Percentiles rank a stretch among this genome's conserved stretches.
These are phyloP conservation scores for Phytophthora idaei DNA, from an alignment of 352 stramenopile genomes.

Conservation along the genomic window DNA sequence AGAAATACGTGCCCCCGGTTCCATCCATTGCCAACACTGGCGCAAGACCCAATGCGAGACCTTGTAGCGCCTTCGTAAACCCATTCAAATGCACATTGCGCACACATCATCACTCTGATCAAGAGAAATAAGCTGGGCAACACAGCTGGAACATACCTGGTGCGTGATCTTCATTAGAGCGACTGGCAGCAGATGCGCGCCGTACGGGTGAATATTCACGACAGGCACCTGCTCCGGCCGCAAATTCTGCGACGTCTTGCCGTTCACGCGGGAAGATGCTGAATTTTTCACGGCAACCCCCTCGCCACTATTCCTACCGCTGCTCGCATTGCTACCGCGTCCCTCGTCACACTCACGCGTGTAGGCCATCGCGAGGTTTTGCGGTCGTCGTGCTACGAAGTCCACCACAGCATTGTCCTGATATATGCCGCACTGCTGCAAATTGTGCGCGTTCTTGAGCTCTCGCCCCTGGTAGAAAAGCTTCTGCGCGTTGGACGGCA, in stretches of 20 bases:
- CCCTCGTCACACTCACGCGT: slow-evolving; percentile 20
- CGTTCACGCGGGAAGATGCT: slow-evolving; percentile 16
- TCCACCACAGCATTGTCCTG: slow-evolving; percentile 81
- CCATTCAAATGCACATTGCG: background rate
- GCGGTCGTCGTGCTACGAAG: slow-evolving; percentile 69
- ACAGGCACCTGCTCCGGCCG: slow-evolving; percentile 60
- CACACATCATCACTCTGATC: slow-evolving; percentile 4
- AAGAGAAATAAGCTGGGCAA: background rate
- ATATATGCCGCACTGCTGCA: slow-evolving; percentile 86
- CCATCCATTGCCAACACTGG: slow-evolving; percentile 95
- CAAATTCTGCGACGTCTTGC: slow-evolving; percentile 40
- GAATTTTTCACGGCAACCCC: slow-evolving; percentile 17
- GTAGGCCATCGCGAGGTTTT: slow-evolving; percentile 63
- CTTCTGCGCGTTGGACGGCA: slow-evolving; percentile 79
- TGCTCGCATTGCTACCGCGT: slow-evolving; percentile 15
- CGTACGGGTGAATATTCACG: slow-evolving; percentile 83
- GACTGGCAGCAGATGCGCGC: slow-evolving; percentile 73
- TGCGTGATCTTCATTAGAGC: slow-evolving; percentile 86
- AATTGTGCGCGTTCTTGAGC: slow-evolving; percentile 83
- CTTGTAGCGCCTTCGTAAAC: slow-evolving; percentile 76
- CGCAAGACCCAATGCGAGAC: slow-evolving; percentile 90
- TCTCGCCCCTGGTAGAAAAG: slow-evolving; percentile 84
- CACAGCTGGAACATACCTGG: slow-evolving; percentile 41
- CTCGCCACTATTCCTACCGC: slow-evolving; percentile 15
- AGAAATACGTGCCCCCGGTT: slow-evolving; percentile 98